Evolutionary conservation across 805 yeast species (phyloP), one percentile per base, ranked within the genome.

Genomic region (Cyberlindnera meyerae): DNA sequence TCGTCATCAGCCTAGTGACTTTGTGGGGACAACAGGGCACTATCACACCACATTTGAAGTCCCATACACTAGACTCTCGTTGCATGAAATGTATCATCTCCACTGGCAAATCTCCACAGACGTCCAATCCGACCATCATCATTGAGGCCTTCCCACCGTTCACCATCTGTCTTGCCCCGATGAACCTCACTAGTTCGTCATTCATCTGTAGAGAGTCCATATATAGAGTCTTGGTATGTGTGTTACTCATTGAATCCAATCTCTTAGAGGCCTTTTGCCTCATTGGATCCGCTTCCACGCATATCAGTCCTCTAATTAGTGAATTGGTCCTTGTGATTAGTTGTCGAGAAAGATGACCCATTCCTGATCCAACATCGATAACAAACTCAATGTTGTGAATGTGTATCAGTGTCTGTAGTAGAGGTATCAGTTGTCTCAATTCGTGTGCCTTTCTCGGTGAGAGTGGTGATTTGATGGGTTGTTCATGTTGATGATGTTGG

Each of bases 21-120:
- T 40, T 42, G 24, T 47, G 46, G 21, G 25, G 33, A 25, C 51
- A 47, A 27, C 51, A 47, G 3, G 42, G 17, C 8, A 44, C 40
- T 13, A 40, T 22, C 17, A 28, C 37, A 18, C 39, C 35, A 2
- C 42, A 45, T 4, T 18, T 18, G 9, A 46, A 8, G 11, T 39
- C 31, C n/a, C 39, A 8, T 2, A 4, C 14, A 3, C 32, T n/a
- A 3, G 25, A 27, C 17, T 21, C n/a, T 11, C 11, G 17, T 11
- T 27, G 21, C 12, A 35, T 11, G 6, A 13, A 2, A 5, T 18
- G 8, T 9, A 39, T 4, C 1, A 36, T 26, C 8, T 34, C 17
- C 12, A 8, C 12, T 4, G 38, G 13, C 27, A 42, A 24, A 18
- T 47, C 45, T 4, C 47, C 47, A 36, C 51, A 47, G 1, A 31